Conservation (phyloP, 2,329 filamentous ascomycete species). For the Xylariaceae sp. region DNA sequence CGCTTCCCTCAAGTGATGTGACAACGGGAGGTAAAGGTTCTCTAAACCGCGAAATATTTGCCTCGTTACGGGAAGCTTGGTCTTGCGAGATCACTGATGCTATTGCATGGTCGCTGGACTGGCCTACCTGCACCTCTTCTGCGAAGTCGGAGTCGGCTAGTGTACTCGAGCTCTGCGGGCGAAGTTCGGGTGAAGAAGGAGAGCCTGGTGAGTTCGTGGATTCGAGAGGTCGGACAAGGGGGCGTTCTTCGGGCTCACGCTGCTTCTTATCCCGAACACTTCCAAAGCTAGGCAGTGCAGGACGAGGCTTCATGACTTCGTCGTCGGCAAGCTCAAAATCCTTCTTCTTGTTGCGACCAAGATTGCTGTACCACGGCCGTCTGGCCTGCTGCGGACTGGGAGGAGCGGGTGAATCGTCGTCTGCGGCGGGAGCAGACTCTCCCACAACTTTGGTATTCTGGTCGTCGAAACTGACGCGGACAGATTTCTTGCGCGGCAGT, state of each 20-base stretch:
- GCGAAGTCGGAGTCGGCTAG: conserved; percentile 20
- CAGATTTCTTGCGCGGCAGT: conserved; percentile 55
- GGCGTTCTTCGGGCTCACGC: conserved; percentile 50
- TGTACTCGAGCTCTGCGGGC: conserved; percentile 18
- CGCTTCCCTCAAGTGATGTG: conserved; percentile 62
- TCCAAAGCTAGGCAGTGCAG: conserved; percentile 69
- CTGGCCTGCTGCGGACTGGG: conserved; percentile 36
- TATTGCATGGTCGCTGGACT: conserved; percentile 57
- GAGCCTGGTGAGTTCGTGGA: conserved; percentile 23
- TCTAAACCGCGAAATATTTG: conserved; percentile 53
- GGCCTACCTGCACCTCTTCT: conserved; percentile 35
- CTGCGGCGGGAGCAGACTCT: conserved; percentile 35
- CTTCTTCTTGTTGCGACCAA: conserved; percentile 47
- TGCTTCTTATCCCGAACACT: conserved; percentile 63
- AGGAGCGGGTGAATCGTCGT: conserved; percentile 35
- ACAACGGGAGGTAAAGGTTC: conserved; percentile 69
- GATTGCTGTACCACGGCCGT: conserved; percentile 48
- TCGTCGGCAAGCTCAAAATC: conserved; percentile 54
- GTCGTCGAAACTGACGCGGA: conserved; percentile 77
- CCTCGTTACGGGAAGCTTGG: conserved; percentile 45
- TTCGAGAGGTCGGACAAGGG: conserved; percentile 52
- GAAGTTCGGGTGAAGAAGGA: conserved; percentile 24
- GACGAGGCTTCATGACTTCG: conserved; percentile 68
- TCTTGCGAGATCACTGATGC: conserved; percentile 54
- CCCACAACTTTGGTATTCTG: conserved; percentile 52